Base-by-base conservation (phyloP, 2,329 filamentous ascomycete genomes). In the Phoma sp. region DNA sequence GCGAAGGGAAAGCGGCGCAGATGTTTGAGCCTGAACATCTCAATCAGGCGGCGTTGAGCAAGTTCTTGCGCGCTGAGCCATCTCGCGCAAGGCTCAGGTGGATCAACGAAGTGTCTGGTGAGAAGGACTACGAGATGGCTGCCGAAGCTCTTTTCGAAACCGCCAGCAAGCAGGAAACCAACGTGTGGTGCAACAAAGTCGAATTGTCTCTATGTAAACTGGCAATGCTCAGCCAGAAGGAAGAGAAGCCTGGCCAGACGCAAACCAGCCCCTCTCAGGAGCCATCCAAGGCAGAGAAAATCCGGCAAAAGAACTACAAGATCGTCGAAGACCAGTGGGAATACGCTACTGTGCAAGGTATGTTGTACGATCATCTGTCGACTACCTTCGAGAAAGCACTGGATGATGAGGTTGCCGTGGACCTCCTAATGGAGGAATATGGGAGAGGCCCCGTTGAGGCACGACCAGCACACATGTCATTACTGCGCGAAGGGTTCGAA, bases 171-270 rank as follows among this genome's bases (percentile, higher is more conserved):
- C 85, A 86, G 48, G 93, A 97, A 72, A 83, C 86, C 47, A 89
- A 93, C 64, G 77, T 95, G 4, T 98, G 93, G 93, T 91, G 86
- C 76, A 96, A 96, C 78, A 95, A 96, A 74, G 90, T 96, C 30
- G 89, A 98, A 75, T 79, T 98, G 24, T 96, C 91, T 55, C 81
- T 99, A 35, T 89, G 90, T 32, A 98, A 97, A 75, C 82, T 99
- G n/a, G 72, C 77, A 23, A 64, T 79, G 48, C 76, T 97, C 61
- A 67, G 65, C 47, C 63, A 65, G 40, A 55, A 68, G 23, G 63
- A 72, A 90, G 90, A 13, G 84, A 64, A 59, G 27, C 51, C 60
- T 8, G 58, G 54, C 11, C 55, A 57, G 13, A 33, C 50, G 8
- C 80, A 74, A 51, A n/a, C 80, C 55, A 68, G 52, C 22, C 58